Evolutionary conservation across 805 yeast genomes (phyloP).

Genomic region (Kregervanrija fluxuum): DNA sequence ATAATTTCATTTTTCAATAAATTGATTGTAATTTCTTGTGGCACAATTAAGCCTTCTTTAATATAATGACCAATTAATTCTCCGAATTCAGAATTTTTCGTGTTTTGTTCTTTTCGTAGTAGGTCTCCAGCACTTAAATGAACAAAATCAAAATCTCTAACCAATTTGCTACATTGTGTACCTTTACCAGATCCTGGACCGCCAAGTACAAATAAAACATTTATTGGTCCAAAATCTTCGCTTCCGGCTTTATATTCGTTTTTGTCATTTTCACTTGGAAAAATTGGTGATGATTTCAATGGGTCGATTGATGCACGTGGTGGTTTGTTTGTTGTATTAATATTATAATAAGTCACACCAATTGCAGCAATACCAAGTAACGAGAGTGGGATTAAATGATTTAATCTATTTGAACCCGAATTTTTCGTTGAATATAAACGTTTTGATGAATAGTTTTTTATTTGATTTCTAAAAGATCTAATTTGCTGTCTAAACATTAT

Average conservation of each 20-base stretch:
- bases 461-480: no score
- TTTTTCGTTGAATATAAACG: no score
- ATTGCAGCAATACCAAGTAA: slow-evolving; percentile 24
- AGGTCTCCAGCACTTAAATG: slow-evolving; percentile 97
- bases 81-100: slow-evolving; percentile 79
- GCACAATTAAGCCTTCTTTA: slow-evolving; percentile 85
- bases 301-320: slow-evolving; percentile 30
- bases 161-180: slow-evolving; percentile 87
- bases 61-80: slow-evolving; percentile 77
- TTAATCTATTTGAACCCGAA: neutral
- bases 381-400: slow-evolving; percentile 20
- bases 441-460: no score
- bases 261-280: neutral
- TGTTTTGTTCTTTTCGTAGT: slow-evolving; percentile 82
- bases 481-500: no score
- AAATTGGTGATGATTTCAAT: slow-evolving; percentile 26
- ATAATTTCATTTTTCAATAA: slow-evolving; percentile 73
- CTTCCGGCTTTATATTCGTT: no score
- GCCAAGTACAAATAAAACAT: slow-evolving; percentile 86
- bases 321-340: slow-evolving; percentile 22
- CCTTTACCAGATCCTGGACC: slow-evolving; percentile 99
- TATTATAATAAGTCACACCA: slow-evolving; percentile 28
- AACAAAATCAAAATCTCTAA: slow-evolving; percentile 69
- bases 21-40: slow-evolving; percentile 85
- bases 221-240: slow-evolving; percentile 29